Evolutionary conservation across 768 basidiomycete genomes (phyloP).

Genomic region (Holtermannia corniformis): DNA sequence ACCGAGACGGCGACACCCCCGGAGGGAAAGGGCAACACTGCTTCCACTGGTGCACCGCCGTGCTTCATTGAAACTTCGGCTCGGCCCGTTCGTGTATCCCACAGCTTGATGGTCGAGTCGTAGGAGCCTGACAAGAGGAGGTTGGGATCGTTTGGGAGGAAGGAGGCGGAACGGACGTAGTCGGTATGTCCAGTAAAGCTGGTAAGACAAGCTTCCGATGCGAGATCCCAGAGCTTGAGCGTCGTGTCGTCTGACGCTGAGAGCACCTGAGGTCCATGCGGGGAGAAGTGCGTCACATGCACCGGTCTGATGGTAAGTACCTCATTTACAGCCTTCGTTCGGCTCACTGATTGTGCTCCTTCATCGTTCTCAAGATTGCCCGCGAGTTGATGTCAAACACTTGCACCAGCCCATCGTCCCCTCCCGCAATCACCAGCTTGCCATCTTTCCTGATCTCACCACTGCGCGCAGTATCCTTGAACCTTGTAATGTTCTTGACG

Average conservation of each 20-base stretch:
- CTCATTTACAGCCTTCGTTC: neutral
- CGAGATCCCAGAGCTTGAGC: conserved; percentile 87
- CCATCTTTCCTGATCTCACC: conserved; percentile 85
- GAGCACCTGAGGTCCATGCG: conserved; percentile 66
- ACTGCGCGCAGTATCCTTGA: conserved; percentile 89
- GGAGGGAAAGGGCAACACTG: conserved; percentile 85
- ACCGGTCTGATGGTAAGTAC: conserved; percentile 51
- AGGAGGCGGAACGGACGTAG: conserved; percentile 88
- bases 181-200: conserved; percentile 84
- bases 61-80: conserved; percentile 62
- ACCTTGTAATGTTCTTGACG: conserved; percentile 88
- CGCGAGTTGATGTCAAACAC: conserved; percentile 87
- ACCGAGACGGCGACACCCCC: conserved; percentile 62
- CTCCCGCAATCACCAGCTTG: conserved; percentile 87
- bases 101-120: conserved; percentile 79
- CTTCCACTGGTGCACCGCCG: conserved; percentile 65
- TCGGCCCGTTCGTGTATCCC: conserved; percentile 71
- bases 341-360: conserved; percentile 74
- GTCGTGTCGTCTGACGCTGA: conserved; percentile 96
- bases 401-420: conserved; percentile 83
- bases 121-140: conserved; percentile 88
- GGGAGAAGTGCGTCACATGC: conserved; percentile 86
- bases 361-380: conserved; percentile 83
- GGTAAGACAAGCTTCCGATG: conserved; percentile 66
- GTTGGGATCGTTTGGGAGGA: conserved; percentile 71